These are phyloP conservation scores for Elasticomyces elasticus DNA, from an alignment of 495 filamentous ascomycete genomes.

Conservation along the genomic window DNA sequence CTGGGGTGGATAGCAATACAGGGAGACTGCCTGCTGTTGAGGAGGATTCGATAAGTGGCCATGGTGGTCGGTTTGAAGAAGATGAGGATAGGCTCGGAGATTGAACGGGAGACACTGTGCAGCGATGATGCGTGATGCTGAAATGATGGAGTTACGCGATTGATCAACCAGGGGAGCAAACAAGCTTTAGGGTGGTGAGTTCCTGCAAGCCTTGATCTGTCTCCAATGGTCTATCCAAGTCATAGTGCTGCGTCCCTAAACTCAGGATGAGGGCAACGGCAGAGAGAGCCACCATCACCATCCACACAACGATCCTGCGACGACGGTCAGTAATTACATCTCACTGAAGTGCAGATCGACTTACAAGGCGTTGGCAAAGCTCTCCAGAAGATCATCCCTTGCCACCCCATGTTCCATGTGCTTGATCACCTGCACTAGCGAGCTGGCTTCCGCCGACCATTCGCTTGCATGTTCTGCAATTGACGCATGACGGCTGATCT, in stretches of 20 bases:
- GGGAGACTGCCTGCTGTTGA: too few species aligned
- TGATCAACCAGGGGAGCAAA: too few species aligned
- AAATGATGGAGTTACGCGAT: too few species aligned
- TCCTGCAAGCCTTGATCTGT: conserved; percentile 32
- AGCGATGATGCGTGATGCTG: too few species aligned
- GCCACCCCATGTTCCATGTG: conserved; percentile 23
- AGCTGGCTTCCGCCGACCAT: conserved; percentile 39
- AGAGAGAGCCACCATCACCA: conserved; percentile 41
- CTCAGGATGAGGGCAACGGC: conserved; percentile 42
- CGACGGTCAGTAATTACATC: neutral
- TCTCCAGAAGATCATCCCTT: conserved; percentile 28
- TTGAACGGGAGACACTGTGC: too few species aligned
- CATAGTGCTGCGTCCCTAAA: conserved; percentile 38
- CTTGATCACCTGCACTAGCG: conserved; percentile 38
- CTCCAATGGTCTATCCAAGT: conserved; percentile 27
- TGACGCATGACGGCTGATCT: conserved; percentile 31
- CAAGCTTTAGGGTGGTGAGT: too few species aligned
- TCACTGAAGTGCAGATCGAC: neutral
- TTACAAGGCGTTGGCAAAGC: conserved; percentile 31
- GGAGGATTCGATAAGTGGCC: too few species aligned
- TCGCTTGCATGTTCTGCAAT: conserved; percentile 27
- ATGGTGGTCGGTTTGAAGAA: too few species aligned
- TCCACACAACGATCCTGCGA: conserved; percentile 25
- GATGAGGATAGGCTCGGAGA: too few species aligned
- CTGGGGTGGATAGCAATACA: too few species aligned